phyloP scores from a whole-genome alignment of 352 stramenopile genomes.

The Thalassiosira livingstoniorum region DNA sequence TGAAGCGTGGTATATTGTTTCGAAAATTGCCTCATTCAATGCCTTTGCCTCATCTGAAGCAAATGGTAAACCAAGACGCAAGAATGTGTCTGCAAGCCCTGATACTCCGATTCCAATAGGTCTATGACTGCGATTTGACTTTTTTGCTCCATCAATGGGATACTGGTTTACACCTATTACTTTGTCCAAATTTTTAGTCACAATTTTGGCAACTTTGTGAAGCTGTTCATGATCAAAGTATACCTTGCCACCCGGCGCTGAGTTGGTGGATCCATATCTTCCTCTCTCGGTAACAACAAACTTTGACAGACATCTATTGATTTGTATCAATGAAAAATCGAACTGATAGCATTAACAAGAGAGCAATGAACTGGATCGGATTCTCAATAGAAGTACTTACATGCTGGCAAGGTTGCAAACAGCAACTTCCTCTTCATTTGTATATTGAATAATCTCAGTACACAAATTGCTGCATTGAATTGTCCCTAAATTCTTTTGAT shows the following conservation, averaged over 20 bases:
- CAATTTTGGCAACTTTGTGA: constrained; percentile 91
- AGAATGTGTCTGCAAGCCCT: constrained; percentile 93
- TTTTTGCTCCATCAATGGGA: constrained; percentile 87
- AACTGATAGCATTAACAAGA: constrained; percentile 1
- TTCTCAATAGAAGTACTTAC: constrained; percentile 24
- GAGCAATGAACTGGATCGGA: constrained; percentile 15
- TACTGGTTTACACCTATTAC: constrained; percentile 98
- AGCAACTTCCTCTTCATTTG: constrained; percentile 92
- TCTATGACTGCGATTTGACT: constrained; percentile 94
- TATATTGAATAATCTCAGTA: constrained; percentile 98
- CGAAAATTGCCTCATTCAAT: constrained; percentile 97
- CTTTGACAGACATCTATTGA: constrained; percentile 71
- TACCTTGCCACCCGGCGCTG: constrained; percentile 41
- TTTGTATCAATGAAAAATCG: constrained; percentile 11
- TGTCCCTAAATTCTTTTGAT: constrained; percentile 96
- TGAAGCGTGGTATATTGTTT: constrained; percentile 95
- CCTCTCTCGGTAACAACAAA: constrained; percentile 80
- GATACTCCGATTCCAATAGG: constrained; percentile 97
- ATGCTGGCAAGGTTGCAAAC: constrained; percentile 96
- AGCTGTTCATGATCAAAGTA: constrained; percentile 88
- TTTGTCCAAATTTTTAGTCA: constrained; percentile 96
- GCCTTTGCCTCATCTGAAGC: constrained; percentile 91
- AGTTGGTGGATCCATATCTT: constrained; percentile 69
- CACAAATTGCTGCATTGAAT: constrained; percentile 97
- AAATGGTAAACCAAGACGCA: constrained; percentile 94